A percentile compares a stretch with the other conserved stretches of the same genome.
phyloP scores from a whole-genome alignment of 129 eudicot species.

The Flaveria brownii region DNA sequence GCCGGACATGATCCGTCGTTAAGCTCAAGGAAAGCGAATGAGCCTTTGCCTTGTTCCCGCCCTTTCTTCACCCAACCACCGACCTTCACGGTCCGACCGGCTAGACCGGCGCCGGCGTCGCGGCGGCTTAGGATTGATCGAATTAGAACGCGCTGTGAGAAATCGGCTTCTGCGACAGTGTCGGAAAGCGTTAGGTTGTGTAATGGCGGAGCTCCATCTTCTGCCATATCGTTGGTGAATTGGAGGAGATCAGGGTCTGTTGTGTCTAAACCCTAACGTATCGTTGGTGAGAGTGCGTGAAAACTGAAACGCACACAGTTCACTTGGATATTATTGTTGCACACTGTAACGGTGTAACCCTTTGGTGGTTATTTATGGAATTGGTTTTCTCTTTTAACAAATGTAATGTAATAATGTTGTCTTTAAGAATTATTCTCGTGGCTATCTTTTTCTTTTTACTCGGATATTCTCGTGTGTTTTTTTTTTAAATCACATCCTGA shows the following conservation, averaged over 20 bases:
- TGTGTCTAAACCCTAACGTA: slow-evolving; percentile 22
- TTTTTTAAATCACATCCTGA: no score
- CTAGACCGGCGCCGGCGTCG: slow-evolving; percentile 77
- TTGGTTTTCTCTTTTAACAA: no score
- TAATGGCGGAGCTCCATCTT: slow-evolving; percentile 24
- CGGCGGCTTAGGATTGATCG: slow-evolving; percentile 55
- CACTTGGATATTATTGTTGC: no score
- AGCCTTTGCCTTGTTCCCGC: slow-evolving; percentile 68
- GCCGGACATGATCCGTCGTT: slow-evolving; percentile 91
- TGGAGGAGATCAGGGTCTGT: neutral
- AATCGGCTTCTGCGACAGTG: slow-evolving; percentile 43
- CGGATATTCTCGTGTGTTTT: no score
- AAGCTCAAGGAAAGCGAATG: slow-evolving; percentile 74
- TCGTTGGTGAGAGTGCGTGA: no score
- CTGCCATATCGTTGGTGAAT: slow-evolving; percentile 37
- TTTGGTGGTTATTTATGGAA: no score
- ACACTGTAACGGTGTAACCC: no score
- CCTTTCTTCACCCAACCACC: slow-evolving; percentile 99
- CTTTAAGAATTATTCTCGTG: no score
- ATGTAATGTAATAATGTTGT: no score
- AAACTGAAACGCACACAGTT: no score
- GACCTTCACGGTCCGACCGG: slow-evolving; percentile 53
- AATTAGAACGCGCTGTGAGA: slow-evolving; percentile 76
- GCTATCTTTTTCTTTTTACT: no score
- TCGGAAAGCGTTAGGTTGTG: slow-evolving; percentile 42